Evolutionary conservation across 441 rosid species (phyloP).

Genomic region (Jatropha podagrica): DNA sequence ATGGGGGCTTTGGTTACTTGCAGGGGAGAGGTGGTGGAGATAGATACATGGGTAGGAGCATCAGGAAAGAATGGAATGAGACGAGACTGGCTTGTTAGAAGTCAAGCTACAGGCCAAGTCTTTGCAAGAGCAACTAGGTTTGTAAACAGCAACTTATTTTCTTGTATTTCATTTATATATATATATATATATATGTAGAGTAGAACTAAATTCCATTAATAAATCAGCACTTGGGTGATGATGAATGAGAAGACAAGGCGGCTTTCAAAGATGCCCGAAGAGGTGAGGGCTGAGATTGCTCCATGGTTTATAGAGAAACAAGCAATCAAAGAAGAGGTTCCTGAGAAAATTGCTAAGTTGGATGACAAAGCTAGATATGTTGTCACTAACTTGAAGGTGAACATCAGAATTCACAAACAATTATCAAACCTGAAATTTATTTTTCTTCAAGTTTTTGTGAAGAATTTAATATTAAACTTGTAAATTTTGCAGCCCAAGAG

Average conservation of each 20-base stretch:
- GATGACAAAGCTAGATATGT: conserved; percentile 51
- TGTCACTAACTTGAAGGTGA: conserved; percentile 53
- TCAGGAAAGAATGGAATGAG: conserved; percentile 79
- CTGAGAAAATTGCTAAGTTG: conserved; percentile 56
- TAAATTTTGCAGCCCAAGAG: conserved; percentile 50
- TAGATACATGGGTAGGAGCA: conserved; percentile 80
- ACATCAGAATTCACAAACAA: neutral
- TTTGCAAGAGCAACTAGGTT: conserved; percentile 70
- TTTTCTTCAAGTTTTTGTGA: neutral
- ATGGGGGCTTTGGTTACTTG: neutral
- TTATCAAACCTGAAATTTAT: neutral
- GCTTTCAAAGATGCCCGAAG: conserved; percentile 68
- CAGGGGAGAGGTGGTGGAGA: conserved; percentile 75
- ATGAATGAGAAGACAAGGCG: conserved; percentile 72
- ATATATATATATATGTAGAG: too few relatives aligned
- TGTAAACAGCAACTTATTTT: neutral
- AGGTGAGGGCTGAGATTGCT: conserved; percentile 60
- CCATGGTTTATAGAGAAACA: conserved; percentile 69
- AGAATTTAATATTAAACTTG: neutral
- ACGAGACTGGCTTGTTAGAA: conserved; percentile 63
- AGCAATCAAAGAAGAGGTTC: conserved; percentile 57
- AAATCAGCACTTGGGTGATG: conserved; percentile 73
- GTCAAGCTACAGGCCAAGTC: conserved; percentile 65
- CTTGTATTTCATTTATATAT: neutral
- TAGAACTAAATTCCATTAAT: neutral